phyloP scores from a whole-genome alignment of 2,329 filamentous ascomycete genomes.

The Metarhizium humberi region DNA sequence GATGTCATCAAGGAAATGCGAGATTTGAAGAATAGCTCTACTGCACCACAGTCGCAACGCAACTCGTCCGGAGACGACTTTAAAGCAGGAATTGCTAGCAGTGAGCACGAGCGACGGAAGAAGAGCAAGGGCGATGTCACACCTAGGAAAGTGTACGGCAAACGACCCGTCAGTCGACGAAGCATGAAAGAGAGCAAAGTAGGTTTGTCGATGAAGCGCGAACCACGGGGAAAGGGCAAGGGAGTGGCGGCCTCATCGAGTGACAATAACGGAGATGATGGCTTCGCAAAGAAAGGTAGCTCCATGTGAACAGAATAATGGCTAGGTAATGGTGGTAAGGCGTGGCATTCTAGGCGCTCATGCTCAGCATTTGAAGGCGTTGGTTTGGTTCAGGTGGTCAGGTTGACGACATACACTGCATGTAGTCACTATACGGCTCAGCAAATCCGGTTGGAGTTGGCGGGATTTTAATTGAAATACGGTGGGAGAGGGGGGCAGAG shows the following conservation, averaged over 20 bases:
- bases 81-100: conserved; percentile 19
- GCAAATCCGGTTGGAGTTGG: not conserved
- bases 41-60: conserved; percentile 37
- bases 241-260: conserved; percentile 28
- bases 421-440: not conserved
- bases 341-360: not conserved
- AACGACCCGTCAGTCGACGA: conserved; percentile 28
- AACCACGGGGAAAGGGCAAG: conserved; percentile 39
- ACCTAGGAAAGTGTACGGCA: conserved; percentile 17
- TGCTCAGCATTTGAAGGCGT: not conserved
- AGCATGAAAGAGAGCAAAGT: conserved; percentile 32
- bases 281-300: conserved; percentile 15
- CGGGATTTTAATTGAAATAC: not conserved
- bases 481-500: not conserved
- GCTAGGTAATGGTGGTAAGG: not conserved
- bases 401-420: not conserved
- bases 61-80: conserved; percentile 41
- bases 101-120: conserved; percentile 21
- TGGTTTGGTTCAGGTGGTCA: not conserved
- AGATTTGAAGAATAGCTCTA: conserved; percentile 42
- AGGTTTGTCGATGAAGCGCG: conserved; percentile 16
- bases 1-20: conserved; percentile 79
- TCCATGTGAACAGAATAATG: conserved; percentile 25
- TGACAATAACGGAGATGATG: conserved; percentile 27
- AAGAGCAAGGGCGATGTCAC: conserved; percentile 16